These are phyloP conservation scores for Andrographis paniculata DNA, from an alignment of 305 asterid genomes.

Conservation along the genomic window DNA sequence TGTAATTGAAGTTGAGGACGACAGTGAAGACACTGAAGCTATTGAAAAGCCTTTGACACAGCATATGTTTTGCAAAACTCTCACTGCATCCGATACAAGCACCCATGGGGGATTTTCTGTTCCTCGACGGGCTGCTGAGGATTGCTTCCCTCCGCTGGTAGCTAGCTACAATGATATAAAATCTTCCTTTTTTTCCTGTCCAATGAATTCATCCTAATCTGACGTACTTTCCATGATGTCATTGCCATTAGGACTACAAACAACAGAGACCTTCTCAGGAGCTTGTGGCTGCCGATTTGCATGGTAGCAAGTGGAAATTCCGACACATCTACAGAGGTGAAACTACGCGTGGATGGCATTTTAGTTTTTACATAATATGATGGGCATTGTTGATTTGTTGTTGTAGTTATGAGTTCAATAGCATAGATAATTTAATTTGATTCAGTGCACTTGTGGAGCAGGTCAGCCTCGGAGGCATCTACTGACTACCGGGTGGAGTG, in stretches of 20 bases:
- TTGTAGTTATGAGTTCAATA: neutral
- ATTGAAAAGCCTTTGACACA: conserved; percentile 53
- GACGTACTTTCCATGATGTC: neutral
- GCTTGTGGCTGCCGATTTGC: conserved; percentile 84
- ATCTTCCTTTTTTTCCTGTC: neutral
- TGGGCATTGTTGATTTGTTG: neutral
- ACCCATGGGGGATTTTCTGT: conserved; percentile 99
- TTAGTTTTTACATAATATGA: neutral
- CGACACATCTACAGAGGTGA: conserved; percentile 89
- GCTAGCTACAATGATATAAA: neutral
- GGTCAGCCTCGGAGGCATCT: conserved; percentile 99
- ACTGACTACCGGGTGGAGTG: conserved; percentile 99
- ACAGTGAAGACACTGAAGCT: conserved; percentile 54
- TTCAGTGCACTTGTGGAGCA: conserved; percentile 25
- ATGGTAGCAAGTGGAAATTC: conserved; percentile 81
- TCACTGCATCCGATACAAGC: conserved; percentile 94
- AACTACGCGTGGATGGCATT: neutral
- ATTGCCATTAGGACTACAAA: conserved; percentile 49
- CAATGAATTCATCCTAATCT: neutral
- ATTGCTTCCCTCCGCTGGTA: conserved; percentile 97
- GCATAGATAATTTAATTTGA: neutral
- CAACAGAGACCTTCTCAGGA: conserved; percentile 94
- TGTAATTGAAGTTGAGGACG: conserved; percentile 37
- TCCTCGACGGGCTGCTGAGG: conserved; percentile 98
- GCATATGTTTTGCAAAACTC: conserved; percentile 94